Evolutionary conservation across 306 rosid genomes (phyloP), one percentile per base, ranked within the genome.

Genomic region (Cotoneaster glaucophyllus): DNA sequence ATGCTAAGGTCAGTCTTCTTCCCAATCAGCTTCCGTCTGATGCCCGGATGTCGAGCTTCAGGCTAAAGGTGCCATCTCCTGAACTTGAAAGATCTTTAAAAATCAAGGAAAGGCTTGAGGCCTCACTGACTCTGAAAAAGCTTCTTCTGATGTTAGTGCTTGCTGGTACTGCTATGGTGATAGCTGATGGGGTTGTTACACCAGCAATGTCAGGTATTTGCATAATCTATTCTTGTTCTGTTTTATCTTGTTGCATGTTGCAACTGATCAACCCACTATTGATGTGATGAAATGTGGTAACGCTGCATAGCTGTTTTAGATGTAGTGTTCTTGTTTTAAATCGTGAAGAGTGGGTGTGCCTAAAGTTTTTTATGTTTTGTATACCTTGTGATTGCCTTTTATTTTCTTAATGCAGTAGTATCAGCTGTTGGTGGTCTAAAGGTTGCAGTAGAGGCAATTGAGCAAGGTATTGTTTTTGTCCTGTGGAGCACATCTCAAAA

Each of bases 111-210:
- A 89, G 88, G 76, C 93, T 96, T 57, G 99, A 96, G 86, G 71
- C 82, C 82, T 96, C 99, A 37, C 74, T 85, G 74, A 90, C 93
- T 73, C 81, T 92, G 74, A 96, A 96, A 89, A 96, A 82, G 94
- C 83, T 90, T 83, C 87, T 96, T 65, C 85, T 96, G 45, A 71
- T 87, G 78, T 84, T 92, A 66, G 99, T 96, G 70, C 99, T 96
- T 74, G 99, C 93, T 86, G 99, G 99, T 74, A 96, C 97, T 80
- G 74, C 98, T 63, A 96, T 96, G 99, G 99, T 96, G 76, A 89
- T 96, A 85, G 98, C 99, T 74, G 94, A 96, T 69, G 99, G 98
- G 72, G 98, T 92, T 79, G 90, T 96, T 77, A 96, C 98, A 14
- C 97, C 99, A 65, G 99, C 89, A 34, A 92, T 96, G 99, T 96